phyloP scores from a whole-genome alignment of 148 eudicot species.

The Vaccinium darrowii region DNA sequence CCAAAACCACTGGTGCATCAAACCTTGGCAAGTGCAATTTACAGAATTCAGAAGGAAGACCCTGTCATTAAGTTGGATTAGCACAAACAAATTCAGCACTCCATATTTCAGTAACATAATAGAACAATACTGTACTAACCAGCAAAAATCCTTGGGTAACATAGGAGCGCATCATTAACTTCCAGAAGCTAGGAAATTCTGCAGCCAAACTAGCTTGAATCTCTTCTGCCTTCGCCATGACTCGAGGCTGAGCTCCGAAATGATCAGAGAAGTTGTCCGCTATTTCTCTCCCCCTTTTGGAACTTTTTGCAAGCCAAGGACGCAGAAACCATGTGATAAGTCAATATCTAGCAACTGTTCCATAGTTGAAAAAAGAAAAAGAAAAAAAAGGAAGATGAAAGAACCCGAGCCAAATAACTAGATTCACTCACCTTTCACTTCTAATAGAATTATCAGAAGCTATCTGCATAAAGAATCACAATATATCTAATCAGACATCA shows the following conservation, averaged over 20 bases:
- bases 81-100: not conserved
- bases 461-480: constrained; percentile 3
- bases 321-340: not conserved
- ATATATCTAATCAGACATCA: not conserved
- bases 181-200: constrained; percentile 4
- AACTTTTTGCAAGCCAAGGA: not conserved
- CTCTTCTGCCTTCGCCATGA: not conserved
- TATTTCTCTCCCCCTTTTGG: not conserved
- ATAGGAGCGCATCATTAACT: not conserved
- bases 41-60: constrained; percentile 26
- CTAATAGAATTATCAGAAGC: not conserved
- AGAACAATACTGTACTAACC: not conserved
- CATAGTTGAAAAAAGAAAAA: not conserved
- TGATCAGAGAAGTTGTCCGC: not conserved
- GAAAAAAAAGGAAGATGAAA: not conserved
- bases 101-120: not conserved
- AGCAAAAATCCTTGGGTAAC: not conserved
- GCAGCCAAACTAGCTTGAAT: not conserved
- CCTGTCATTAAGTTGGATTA: constrained; percentile 16
- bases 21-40: constrained; percentile 13
- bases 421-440: constrained; percentile 10
- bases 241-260: not conserved
- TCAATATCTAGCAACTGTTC: not conserved
- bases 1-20: constrained; percentile 11
- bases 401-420: not conserved